Evolutionary conservation across 345 rosid species (phyloP).

Genomic region (Psidium guajava): DNA sequence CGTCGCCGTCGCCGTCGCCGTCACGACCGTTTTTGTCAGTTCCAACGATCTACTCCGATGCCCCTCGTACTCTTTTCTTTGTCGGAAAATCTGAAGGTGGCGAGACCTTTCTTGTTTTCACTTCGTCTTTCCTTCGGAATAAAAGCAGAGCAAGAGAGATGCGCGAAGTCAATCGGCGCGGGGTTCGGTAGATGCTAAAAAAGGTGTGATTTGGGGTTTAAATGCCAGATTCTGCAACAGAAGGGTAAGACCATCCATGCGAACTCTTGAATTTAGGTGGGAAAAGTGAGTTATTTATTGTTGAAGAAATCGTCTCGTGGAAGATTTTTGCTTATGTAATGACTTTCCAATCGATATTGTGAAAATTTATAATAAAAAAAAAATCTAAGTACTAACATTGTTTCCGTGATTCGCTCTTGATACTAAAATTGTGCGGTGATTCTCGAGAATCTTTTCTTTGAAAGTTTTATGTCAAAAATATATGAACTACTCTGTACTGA

Average conservation of each 20-base stretch:
- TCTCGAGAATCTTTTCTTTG: background rate
- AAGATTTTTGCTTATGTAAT: background rate
- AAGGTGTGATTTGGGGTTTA: background rate
- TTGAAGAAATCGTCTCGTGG: background rate
- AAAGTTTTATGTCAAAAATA: background rate
- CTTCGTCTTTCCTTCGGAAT: too few relatives aligned
- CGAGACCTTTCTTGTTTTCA: background rate
- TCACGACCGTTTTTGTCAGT: background rate
- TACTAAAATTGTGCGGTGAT: background rate
- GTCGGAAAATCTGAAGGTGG: background rate
- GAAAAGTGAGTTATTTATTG: background rate
- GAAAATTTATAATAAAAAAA: background rate
- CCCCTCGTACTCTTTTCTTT: background rate
- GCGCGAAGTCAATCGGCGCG: background rate
- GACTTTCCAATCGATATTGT: background rate
- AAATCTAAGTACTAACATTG: background rate
- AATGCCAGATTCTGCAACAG: background rate
- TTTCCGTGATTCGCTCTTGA: background rate
- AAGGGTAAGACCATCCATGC: background rate
- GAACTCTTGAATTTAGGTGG: background rate
- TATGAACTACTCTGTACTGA: too few relatives aligned
- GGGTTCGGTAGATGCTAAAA: background rate
- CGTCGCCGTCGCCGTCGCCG: background rate
- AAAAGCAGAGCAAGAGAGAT: background rate
- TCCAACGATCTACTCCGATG: background rate